phyloP scores from a whole-genome alignment of 306 rosid species.

The Sophora flavescens region DNA sequence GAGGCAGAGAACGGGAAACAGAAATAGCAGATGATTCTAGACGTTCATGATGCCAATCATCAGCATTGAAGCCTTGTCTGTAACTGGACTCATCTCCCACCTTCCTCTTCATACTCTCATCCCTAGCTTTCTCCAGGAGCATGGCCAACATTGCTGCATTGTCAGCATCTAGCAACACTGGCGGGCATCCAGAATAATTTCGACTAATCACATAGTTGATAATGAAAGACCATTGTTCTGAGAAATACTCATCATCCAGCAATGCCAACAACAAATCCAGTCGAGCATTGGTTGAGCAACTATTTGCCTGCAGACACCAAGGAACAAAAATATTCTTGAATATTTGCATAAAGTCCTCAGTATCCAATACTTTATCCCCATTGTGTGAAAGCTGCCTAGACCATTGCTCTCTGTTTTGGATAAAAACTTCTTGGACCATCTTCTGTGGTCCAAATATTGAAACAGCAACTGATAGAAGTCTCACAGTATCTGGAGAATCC shows the following conservation, averaged over 20 bases:
- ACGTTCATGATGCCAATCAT: constrained; percentile 73
- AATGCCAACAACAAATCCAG: constrained; percentile 80
- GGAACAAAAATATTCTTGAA: constrained; percentile 80
- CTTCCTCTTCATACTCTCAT: constrained; percentile 56
- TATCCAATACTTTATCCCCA: constrained; percentile 52
- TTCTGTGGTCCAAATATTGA: constrained; percentile 86
- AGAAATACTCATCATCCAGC: constrained; percentile 83
- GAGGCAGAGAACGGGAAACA: constrained; percentile 63
- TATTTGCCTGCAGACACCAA: constrained; percentile 79
- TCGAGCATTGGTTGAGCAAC: constrained; percentile 64
- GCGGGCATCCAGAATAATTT: constrained; percentile 54
- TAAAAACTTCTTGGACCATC: constrained; percentile 66
- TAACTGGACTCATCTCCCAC: constrained; percentile 49
- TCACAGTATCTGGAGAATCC: constrained; percentile 78
- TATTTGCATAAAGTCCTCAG: constrained; percentile 68
- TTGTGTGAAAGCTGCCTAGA: constrained; percentile 46
- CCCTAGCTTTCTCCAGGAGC: constrained; percentile 80
- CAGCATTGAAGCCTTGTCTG: constrained; percentile 54
- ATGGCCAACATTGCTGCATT: constrained; percentile 67
- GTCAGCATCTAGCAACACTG: constrained; percentile 58
- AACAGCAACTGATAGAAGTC: constrained; percentile 69
- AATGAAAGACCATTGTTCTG: constrained; percentile 80
- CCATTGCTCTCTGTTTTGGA: constrained; percentile 50
- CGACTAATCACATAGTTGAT: constrained; percentile 64
- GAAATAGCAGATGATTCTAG: constrained; percentile 79